phyloP scores from a whole-genome alignment of 2,329 filamentous ascomycete genomes.

The Pseudogymnoascus sp. region DNA sequence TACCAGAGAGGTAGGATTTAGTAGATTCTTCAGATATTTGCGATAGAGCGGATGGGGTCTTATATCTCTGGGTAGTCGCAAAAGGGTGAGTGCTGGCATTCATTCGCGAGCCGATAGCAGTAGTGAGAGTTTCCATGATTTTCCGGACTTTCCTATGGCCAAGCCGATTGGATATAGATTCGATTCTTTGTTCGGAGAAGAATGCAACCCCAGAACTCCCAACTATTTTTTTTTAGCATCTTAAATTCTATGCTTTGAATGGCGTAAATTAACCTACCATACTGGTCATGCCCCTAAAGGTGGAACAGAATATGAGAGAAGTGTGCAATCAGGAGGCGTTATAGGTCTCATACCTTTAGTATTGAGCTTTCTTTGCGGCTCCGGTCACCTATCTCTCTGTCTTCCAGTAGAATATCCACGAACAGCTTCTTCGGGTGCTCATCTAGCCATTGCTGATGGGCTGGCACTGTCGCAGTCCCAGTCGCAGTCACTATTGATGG shows the following conservation, averaged over 20 bases:
- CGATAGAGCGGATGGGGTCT: not conserved
- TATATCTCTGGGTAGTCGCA: not conserved
- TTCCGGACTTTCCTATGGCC: slow-evolving; percentile 22
- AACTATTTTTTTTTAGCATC: slow-evolving; percentile 15
- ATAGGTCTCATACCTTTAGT: slow-evolving; percentile 17
- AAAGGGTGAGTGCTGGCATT: not conserved
- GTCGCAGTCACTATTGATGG: not conserved
- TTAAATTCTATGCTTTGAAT: not conserved
- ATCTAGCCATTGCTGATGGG: not conserved
- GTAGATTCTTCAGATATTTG: slow-evolving; percentile 10
- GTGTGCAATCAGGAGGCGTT: not conserved
- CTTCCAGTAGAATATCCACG: slow-evolving; percentile 19
- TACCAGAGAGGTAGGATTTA: slow-evolving; percentile 12
- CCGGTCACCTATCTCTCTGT: slow-evolving; percentile 14
- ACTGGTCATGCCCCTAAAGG: slow-evolving; percentile 10
- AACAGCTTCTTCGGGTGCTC: slow-evolving; percentile 14
- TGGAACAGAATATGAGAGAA: not conserved
- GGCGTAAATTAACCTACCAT: slow-evolving; percentile 8
- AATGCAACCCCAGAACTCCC: slow-evolving; percentile 27
- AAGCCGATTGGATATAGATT: slow-evolving; percentile 20
- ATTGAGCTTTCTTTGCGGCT: slow-evolving; percentile 16
- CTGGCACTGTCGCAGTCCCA: not conserved
- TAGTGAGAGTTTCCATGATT: slow-evolving; percentile 19
- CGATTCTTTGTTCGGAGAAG: slow-evolving; percentile 30
- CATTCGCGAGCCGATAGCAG: slow-evolving; percentile 9